These are phyloP conservation scores for Colletotrichum coccodes DNA, from an alignment of 2,329 filamentous ascomycete species.

Conservation along the genomic window DNA sequence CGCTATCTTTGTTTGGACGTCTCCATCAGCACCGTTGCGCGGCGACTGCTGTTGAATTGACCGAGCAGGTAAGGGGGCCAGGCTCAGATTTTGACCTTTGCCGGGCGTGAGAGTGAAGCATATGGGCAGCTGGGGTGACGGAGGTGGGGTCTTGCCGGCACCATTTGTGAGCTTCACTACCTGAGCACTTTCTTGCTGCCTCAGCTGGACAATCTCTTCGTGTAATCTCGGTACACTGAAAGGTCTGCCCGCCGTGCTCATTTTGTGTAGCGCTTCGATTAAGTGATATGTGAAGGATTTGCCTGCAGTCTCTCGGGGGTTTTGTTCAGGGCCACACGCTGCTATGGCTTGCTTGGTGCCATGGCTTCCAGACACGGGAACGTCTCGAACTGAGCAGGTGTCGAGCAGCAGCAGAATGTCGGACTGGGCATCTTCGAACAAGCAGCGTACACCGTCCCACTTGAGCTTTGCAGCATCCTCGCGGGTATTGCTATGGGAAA, in stretches of 20 bases:
- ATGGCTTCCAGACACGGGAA: constrained; percentile 59
- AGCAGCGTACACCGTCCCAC: constrained; percentile 70
- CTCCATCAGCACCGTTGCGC: constrained; percentile 32
- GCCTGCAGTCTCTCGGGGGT: constrained; percentile 52
- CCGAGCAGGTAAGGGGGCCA: constrained; percentile 57
- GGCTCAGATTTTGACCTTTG: constrained; percentile 61
- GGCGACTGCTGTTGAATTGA: constrained; percentile 43
- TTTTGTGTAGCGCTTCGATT: constrained; percentile 63
- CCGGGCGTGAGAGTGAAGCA: constrained; percentile 66
- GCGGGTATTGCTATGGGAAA: constrained; percentile 59
- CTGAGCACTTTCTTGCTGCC: constrained; percentile 56
- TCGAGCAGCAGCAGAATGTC: constrained; percentile 72
- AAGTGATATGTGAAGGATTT: constrained; percentile 69
- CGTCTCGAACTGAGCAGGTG: constrained; percentile 67
- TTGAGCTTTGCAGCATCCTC: constrained; percentile 70
- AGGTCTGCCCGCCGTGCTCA: constrained; percentile 58
- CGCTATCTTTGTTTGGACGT: constrained; percentile 34
- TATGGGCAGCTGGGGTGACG: constrained; percentile 54
- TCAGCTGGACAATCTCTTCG: constrained; percentile 62
- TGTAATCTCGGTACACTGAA: constrained; percentile 67
- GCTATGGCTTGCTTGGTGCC: constrained; percentile 72
- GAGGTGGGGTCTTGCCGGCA: constrained; percentile 46
- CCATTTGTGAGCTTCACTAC: constrained; percentile 57
- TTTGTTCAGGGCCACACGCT: constrained; percentile 65
- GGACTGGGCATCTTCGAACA: constrained; percentile 71